These are phyloP conservation scores for Microdochium nivale DNA, from an alignment of 2,329 filamentous ascomycete genomes.

Conservation along the genomic window DNA sequence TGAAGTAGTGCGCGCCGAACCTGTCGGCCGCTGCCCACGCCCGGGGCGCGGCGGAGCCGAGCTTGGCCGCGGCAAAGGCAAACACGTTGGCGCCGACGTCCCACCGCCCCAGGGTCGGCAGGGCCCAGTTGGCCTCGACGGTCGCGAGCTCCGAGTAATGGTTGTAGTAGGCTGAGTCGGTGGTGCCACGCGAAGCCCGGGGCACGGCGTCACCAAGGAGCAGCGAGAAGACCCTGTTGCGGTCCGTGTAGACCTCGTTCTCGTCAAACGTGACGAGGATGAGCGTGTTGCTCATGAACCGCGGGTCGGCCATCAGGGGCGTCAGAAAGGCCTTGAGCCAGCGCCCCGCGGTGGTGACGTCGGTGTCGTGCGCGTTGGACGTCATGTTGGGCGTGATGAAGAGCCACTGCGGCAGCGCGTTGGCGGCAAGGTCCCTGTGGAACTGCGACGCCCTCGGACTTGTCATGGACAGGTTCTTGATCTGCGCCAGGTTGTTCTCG, in stretches of 20 bases:
- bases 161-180: slow-evolving; percentile 62
- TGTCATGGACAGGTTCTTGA: slow-evolving; percentile 62
- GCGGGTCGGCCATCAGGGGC: slow-evolving; percentile 58
- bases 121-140: slow-evolving; percentile 59
- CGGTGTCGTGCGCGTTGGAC: slow-evolving; percentile 67
- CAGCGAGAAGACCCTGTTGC: slow-evolving; percentile 63
- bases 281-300: slow-evolving; percentile 70
- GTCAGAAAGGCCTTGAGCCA: slow-evolving; percentile 63
- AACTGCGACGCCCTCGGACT: slow-evolving; percentile 30
- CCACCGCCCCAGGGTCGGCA: slow-evolving; percentile 61
- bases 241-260: slow-evolving; percentile 56
- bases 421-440: slow-evolving; percentile 52
- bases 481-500: slow-evolving; percentile 51
- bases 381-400: slow-evolving; percentile 71
- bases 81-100: slow-evolving; percentile 68
- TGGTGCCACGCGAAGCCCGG: slow-evolving; percentile 53
- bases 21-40: slow-evolving; percentile 21
- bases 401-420: slow-evolving; percentile 62
- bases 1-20: slow-evolving; percentile 37
- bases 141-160: slow-evolving; percentile 65
- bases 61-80: slow-evolving; percentile 48
- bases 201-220: slow-evolving; percentile 70
- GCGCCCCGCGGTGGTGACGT: slow-evolving; percentile 56
- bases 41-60: slow-evolving; percentile 41
- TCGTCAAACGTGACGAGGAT: slow-evolving; percentile 76